Base-by-base conservation (phyloP, 805 yeast genomes). In the Scheffersomyces coipomensis region DNA sequence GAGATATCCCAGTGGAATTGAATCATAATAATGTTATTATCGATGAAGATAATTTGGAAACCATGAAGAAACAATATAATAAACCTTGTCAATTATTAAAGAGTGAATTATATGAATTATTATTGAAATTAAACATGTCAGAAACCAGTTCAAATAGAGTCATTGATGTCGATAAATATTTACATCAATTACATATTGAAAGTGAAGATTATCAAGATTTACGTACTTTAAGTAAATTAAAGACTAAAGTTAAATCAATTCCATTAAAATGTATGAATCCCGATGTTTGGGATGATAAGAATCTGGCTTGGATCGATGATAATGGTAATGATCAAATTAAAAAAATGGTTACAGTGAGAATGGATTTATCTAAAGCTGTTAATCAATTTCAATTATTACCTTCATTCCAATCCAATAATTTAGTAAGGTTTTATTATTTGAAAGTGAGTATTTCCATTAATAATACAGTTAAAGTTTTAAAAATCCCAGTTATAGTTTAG, bases 1-100 rank as follows among this genome's bases (percentile, higher is more conserved):
- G 49, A 19, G 62, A 68, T 3, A 62, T 68, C 10, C 73, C 75
- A 2, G 38, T 68, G 7, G 73, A 67, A 47, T 39, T 68, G 19
- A 54, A 58, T 39, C 69, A 66, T 44, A 29, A 33, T 10, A 37
- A 21, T 10, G 38, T 33, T 6, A 46, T 39, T 15, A 36, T 33
- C 9, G 53, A 51, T 31, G 19, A 29, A 3, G 69, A 66, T 33
- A 52, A 51, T 23, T 55, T 60, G 38, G 43, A 48, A 15, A 31
- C 3, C 43, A 46, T 15, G 16, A 19, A 5, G 26, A 44, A 40
- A 7, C 57, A 58, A 6, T 51, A 60, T 42, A 44, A 50, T 17
- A 32, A 45, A 17, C 30, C 30, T 5, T 5, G 30, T 13, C 17
- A 27, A 13, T 5, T 27, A 13, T 12, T 27, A 5, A 27, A 27